Base-by-base conservation (phyloP, 495 filamentous ascomycete genomes). In the Achaetomiella virescens region DNA sequence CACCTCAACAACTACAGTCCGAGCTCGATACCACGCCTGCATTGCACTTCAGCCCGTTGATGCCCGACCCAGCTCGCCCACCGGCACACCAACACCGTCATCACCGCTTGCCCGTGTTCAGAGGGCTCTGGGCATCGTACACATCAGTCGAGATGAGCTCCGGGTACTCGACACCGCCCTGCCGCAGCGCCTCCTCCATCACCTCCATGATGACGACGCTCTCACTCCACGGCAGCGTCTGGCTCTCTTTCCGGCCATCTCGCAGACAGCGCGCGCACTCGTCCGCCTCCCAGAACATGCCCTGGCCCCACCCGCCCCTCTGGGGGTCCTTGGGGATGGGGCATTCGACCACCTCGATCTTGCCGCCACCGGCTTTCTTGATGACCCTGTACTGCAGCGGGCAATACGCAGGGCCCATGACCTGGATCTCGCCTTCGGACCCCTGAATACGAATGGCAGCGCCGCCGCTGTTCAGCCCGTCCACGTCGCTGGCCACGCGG, bases 241-340 rank as follows among this genome's bases (percentile, higher is more conserved):
- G 81, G 70, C 90, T 91, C 76, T 97, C 84, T 61, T 81, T 64
- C 75, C 84, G 87, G 41, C 90, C 89, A 75, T 96, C 90, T 45
- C 87, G 79, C 57, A 96, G 64, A 66, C 89, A 95, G 21, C 88
- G 76, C 43, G 86, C 91, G 57, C 82, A 87, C 75, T 92, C 91
- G 76, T 97, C 92, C 17, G 92, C 92, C 69, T 96, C 91, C 87
- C 86, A 97, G 73, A 88, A 92, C 89, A 95, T 95, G 21, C 90
- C 91, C 60, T 88, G 83, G 17, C 87, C 90, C 63, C 78, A 77
- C 48, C 71, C 59, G 33, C 68, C 70, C 21, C 41, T 24, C 55
- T 70, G 72, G 12, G 66, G 60, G 60, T 82, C 78, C 49, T 66
- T 70, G 20, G 87, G 85, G 60, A 90, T 84, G 10, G 79, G 75